phyloP scores from a whole-genome alignment of 208 protist species.

The Crithidia sp. region DNA sequence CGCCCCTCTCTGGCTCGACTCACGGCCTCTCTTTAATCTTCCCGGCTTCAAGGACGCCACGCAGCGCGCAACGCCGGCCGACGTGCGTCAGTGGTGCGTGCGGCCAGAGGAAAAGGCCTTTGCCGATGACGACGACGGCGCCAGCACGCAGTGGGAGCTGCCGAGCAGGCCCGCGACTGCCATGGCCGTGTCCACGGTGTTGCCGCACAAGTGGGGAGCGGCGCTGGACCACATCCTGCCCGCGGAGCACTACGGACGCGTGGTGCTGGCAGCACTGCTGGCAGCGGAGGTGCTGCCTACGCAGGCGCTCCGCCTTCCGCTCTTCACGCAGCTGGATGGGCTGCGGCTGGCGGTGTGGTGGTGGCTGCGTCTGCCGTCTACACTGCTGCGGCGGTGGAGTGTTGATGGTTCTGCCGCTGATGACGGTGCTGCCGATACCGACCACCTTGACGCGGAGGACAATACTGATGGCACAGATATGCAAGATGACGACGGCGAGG shows the following conservation, averaged over 20 bases:
- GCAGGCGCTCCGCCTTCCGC: slow-evolving; percentile 33
- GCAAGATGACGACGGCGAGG: slow-evolving; percentile 27
- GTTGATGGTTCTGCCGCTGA: slow-evolving; percentile 20
- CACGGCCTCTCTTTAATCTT: slow-evolving; percentile 67
- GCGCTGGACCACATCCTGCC: slow-evolving; percentile 35
- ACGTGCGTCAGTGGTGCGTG: slow-evolving; percentile 25
- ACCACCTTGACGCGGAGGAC: neutral
- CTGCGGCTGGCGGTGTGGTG: slow-evolving; percentile 74
- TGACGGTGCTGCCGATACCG: neutral
- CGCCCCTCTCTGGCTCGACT: slow-evolving; percentile 51
- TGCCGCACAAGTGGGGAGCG: slow-evolving; percentile 24
- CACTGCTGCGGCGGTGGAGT: slow-evolving; percentile 52
- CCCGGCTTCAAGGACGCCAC: slow-evolving; percentile 13
- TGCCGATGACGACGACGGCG: neutral
- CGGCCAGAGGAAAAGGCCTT: slow-evolving; percentile 12
- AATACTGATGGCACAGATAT: slow-evolving; percentile 22
- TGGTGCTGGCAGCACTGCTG: slow-evolving; percentile 44
- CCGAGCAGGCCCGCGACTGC: neutral
- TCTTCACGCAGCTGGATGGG: slow-evolving; percentile 36
- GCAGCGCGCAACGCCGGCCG: neutral
- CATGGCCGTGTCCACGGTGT: neutral
- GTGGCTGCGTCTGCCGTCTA: slow-evolving; percentile 51
- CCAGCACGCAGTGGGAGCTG: neutral
- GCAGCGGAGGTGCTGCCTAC: slow-evolving; percentile 53
- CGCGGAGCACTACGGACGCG: slow-evolving; percentile 28